These are phyloP conservation scores for Plasmodium gallinaceum DNA, from an alignment of 169 alveolate species.

Conservation along the genomic window DNA sequence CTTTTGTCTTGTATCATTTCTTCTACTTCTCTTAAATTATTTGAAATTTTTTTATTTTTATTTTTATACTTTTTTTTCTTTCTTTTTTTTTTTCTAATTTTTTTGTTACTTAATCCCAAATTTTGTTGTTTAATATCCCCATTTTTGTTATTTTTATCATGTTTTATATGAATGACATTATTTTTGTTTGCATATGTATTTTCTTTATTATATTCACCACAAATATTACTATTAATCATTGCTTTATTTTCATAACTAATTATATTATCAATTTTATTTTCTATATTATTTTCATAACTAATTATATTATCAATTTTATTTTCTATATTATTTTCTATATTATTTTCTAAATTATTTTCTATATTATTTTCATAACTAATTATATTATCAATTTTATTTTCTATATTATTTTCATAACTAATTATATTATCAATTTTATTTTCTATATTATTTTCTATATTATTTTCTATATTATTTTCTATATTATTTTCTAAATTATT, in stretches of 20 bases:
- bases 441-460: background rate
- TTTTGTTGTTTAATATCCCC: background rate
- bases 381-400: background rate
- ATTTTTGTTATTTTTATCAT: background rate
- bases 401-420: no score
- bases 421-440: no score
- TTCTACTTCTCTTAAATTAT: constrained; percentile 1
- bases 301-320: background rate
- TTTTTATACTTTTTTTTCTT: constrained; percentile 11
- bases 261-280: background rate
- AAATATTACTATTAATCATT: no score
- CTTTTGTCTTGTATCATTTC: constrained; percentile 3
- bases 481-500: background rate
- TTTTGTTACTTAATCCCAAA: background rate
- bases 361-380: background rate
- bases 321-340: background rate
- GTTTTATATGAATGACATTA: background rate
- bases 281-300: background rate
- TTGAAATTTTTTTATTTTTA: background rate
- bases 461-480: background rate
- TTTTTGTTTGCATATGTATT: background rate
- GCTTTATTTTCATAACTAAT: background rate
- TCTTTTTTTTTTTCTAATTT: constrained; percentile 33
- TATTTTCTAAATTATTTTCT: background rate
- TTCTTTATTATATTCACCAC: background rate